Conservation (phyloP, 176 grass and related monocot genomes). For the Dendrocalamus sinicus region DNA sequence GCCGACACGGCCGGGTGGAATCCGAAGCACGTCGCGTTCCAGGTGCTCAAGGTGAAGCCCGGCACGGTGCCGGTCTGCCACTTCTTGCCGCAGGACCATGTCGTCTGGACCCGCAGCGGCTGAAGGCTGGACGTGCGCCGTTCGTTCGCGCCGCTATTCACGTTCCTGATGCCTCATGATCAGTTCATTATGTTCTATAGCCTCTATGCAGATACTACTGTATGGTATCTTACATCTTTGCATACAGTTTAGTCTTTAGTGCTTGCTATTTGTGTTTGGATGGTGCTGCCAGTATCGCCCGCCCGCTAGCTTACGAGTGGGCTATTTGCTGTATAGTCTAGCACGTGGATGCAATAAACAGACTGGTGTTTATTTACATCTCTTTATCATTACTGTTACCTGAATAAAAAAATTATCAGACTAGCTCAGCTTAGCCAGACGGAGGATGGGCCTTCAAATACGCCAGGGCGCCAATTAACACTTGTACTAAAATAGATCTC, state of each 20-base stretch:
- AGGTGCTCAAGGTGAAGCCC: slow-evolving; percentile 77
- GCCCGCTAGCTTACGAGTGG: slow-evolving; percentile 23
- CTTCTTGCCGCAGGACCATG: slow-evolving; percentile 78
- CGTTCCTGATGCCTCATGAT: background rate
- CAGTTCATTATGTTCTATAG: slow-evolving; percentile 3
- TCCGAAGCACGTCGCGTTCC: slow-evolving; percentile 83
- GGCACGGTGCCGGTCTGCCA: slow-evolving; percentile 82
- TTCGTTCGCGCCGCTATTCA: background rate
- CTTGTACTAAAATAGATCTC: slow-evolving; percentile 20
- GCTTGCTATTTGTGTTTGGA: slow-evolving; percentile 6
- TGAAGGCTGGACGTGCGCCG: slow-evolving; percentile 1
- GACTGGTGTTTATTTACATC: slow-evolving; percentile 6
- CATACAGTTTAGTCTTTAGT: slow-evolving; percentile 16
- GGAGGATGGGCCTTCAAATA: background rate
- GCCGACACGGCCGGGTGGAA: slow-evolving; percentile 76
- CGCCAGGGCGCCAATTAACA: background rate
- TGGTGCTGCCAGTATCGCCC: slow-evolving; percentile 7
- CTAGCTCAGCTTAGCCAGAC: background rate
- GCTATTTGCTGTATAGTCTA: slow-evolving; percentile 47
- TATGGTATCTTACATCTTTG: slow-evolving; percentile 22
- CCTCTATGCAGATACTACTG: slow-evolving; percentile 22
- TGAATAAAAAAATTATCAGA: background rate
- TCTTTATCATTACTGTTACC: background rate
- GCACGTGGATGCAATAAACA: slow-evolving; percentile 44
- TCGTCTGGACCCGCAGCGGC: slow-evolving; percentile 70